phyloP scores from a whole-genome alignment of 306 rosid genomes.

The Prunus mira region DNA sequence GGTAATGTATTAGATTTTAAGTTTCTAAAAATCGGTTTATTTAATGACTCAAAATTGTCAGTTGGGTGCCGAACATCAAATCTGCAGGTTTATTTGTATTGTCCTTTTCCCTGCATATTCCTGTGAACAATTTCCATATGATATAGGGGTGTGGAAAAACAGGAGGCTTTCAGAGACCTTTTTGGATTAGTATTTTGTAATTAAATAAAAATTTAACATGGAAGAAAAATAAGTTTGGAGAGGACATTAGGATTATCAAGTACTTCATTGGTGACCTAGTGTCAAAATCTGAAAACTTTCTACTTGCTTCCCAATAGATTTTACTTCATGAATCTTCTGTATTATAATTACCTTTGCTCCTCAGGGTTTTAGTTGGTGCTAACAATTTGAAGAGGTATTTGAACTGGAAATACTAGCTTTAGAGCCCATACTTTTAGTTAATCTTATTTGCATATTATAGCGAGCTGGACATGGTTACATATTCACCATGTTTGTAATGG shows the following conservation, averaged over 20 bases:
- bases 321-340: neutral
- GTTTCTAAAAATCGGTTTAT: neutral
- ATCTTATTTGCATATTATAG: neutral
- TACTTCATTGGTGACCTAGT: neutral
- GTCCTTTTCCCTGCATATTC: neutral
- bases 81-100: neutral
- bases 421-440: neutral
- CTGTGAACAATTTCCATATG: neutral
- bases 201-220: neutral
- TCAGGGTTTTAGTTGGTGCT: neutral
- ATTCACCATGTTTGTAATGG: neutral
- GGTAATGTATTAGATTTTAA: neutral
- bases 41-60: neutral
- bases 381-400: neutral
- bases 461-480: neutral
- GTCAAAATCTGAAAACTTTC: neutral
- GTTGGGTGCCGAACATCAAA: neutral
- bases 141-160: neutral
- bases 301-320: neutral
- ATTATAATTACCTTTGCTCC: neutral
- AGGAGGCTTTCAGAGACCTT: neutral
- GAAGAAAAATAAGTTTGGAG: neutral
- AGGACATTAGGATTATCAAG: neutral
- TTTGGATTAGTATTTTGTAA: neutral
- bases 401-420: neutral